Evolutionary conservation across 805 yeast species (phyloP).

Genomic region (Alloascoidea hylecoeti): DNA sequence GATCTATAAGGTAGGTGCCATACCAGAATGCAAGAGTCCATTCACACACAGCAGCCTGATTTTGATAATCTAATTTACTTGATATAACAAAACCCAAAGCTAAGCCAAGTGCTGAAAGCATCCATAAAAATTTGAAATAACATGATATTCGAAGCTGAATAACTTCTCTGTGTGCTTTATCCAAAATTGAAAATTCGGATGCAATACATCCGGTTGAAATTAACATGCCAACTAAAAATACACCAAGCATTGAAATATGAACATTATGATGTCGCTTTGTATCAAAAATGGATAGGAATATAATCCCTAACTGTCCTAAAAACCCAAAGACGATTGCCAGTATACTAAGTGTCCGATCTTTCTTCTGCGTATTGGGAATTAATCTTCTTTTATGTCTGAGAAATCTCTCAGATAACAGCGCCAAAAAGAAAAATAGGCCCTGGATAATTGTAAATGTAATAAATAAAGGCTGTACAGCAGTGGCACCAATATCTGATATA

Average conservation of each 20-base stretch:
- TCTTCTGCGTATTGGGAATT: constrained; percentile 30
- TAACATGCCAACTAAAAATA: constrained; percentile 59
- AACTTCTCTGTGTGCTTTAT: constrained; percentile 10
- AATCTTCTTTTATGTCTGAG: constrained; percentile 45
- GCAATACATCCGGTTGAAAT: constrained; percentile 31
- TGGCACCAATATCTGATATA: constrained; percentile 81
- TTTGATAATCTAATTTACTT: constrained; percentile 17
- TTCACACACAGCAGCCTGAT: constrained; percentile 54
- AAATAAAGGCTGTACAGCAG: constrained; percentile 72
- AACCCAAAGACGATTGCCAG: constrained; percentile 31
- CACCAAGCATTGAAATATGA: constrained; percentile 48
- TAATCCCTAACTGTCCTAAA: constrained; percentile 58
- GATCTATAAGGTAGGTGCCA: constrained; percentile 48
- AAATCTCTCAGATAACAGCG: constrained; percentile 46
- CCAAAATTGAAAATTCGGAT: constrained; percentile 21
- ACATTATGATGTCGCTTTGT: constrained; percentile 40
- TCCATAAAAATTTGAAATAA: constrained; percentile 48
- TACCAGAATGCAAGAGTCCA: constrained; percentile 86
- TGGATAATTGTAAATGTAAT: constrained; percentile 68
- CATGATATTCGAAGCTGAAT: constrained; percentile 25
- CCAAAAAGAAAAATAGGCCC: constrained; percentile 56
- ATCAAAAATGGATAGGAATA: constrained; percentile 63
- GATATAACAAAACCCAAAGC: constrained; percentile 55
- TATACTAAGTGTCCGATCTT: constrained; percentile 26
- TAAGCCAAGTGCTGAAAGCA: constrained; percentile 44